These are phyloP conservation scores for Plasmodium adleri DNA, from an alignment of 169 alveolate species.

Conservation along the genomic window DNA sequence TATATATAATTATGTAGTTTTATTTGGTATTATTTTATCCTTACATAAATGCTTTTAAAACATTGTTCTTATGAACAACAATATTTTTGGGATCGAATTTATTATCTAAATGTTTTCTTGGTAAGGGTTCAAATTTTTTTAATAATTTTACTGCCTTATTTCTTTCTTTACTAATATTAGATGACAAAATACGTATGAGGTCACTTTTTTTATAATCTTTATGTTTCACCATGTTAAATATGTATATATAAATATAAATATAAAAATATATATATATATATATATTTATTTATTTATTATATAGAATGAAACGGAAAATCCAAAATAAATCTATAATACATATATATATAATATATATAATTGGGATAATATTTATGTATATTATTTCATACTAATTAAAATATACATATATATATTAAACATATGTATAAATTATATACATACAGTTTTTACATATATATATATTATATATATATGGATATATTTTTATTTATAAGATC, in stretches of 20 bases:
- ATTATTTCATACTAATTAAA: no score
- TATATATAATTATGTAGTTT: not conserved
- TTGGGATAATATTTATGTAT: no score
- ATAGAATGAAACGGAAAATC: no score
- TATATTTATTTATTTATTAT: no score
- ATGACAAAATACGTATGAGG: constrained; percentile 79
- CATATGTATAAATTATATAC: no score
- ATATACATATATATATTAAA: no score
- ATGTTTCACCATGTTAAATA: constrained; percentile 80
- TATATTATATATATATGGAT: no score
- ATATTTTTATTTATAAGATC: no score
- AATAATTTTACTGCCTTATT: constrained; percentile 83
- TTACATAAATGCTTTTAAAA: constrained; percentile 82
- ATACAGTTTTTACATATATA: no score
- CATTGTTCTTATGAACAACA: constrained; percentile 79
- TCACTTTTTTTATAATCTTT: constrained; percentile 83
- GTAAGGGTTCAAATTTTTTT: constrained; percentile 85
- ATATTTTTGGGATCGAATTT: constrained; percentile 82
- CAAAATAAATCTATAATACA: no score
- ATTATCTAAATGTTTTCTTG: constrained; percentile 83
- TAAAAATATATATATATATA: not conserved
- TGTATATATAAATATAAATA: not conserved
- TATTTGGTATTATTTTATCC: not conserved
- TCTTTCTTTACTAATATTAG: constrained; percentile 81
- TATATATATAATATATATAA: no score